Percentiles rank a stretch among this genome's conserved stretches.
phyloP scores from a whole-genome alignment of 2,329 filamentous ascomycete genomes.

The Gnomoniopsis smithogilvyi region DNA sequence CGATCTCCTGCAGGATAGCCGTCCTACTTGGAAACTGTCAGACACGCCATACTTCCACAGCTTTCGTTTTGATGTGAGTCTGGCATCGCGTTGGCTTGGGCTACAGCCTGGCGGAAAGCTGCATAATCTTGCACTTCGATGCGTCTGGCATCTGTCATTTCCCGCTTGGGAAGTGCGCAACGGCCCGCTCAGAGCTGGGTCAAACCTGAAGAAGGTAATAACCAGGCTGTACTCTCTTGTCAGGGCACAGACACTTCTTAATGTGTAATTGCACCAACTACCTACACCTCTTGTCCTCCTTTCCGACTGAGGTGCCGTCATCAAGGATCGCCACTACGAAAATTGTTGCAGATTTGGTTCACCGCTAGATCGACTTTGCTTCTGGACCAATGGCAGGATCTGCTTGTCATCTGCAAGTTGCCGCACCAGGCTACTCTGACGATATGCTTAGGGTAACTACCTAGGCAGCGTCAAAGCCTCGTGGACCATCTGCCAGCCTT shows the following conservation, averaged over 20 bases:
- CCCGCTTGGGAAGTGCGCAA: slow-evolving; percentile 1
- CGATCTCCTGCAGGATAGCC: background rate
- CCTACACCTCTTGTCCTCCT: background rate
- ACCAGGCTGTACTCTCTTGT: background rate
- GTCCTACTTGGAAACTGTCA: slow-evolving; percentile 5
- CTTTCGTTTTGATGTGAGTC: background rate
- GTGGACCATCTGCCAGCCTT: background rate
- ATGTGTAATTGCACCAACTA: background rate
- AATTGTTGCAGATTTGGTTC: background rate
- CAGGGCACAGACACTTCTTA: background rate
- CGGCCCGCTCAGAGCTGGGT: slow-evolving; percentile 4
- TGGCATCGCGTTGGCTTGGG: background rate
- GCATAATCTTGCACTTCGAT: slow-evolving; percentile 16
- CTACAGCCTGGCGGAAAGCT: slow-evolving; percentile 7
- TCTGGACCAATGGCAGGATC: background rate
- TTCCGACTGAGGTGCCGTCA: background rate
- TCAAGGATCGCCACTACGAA: background rate
- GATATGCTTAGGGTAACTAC: too few relatives aligned
- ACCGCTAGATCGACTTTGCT: background rate
- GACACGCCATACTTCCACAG: slow-evolving; percentile 1
- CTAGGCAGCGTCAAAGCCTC: background rate
- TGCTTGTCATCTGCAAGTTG: slow-evolving; percentile 7
- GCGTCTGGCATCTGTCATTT: slow-evolving; percentile 14
- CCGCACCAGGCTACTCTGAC: background rate
- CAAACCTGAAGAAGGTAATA: background rate